A percentile compares a stretch with the other conserved stretches of the same genome.
phyloP scores from a whole-genome alignment of 768 basidiomycete genomes.

The Kwoniella sp. region DNA sequence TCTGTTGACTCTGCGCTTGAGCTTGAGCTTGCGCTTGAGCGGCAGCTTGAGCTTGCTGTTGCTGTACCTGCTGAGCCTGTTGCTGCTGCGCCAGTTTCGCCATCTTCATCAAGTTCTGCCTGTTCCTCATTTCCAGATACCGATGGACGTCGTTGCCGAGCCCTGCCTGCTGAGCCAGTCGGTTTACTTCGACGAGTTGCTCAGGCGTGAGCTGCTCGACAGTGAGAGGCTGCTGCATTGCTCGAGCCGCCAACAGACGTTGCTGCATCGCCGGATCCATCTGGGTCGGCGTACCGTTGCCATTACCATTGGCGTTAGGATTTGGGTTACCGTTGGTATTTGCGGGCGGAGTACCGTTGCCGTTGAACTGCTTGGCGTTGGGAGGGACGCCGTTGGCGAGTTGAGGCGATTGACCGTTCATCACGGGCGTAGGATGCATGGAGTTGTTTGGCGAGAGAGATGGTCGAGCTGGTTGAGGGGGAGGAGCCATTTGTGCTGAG shows the following conservation, averaged over 20 bases:
- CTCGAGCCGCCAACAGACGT: conserved; percentile 20
- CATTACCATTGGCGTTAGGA: conserved; percentile 12
- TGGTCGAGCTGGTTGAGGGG: conserved; percentile 9
- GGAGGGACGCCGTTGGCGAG: conserved; percentile 16
- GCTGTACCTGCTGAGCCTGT: conserved; percentile 22
- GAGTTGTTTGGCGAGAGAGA: conserved; percentile 27
- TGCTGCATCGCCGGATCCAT: conserved; percentile 25
- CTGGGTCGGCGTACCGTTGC: background rate
- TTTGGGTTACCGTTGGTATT: background rate
- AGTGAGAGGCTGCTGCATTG: conserved; percentile 12
- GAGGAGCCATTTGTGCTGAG: conserved; percentile 19
- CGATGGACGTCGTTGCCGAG: conserved; percentile 28
- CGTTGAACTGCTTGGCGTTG: conserved; percentile 6
- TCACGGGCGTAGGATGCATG: conserved; percentile 8
- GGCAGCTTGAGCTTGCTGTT: conserved; percentile 11
- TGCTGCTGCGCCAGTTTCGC: conserved; percentile 26
- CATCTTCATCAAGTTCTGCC: conserved; percentile 22
- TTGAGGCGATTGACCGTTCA: conserved; percentile 22
- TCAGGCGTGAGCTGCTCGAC: conserved; percentile 14
- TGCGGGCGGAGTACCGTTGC: conserved; percentile 1
- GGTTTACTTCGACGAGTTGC: conserved; percentile 19
- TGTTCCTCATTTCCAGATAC: conserved; percentile 27
- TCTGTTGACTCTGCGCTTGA: conserved; percentile 6
- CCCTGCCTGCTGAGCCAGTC: conserved; percentile 21
- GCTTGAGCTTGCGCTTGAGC: conserved; percentile 18